phyloP scores from a whole-genome alignment of 208 protist species.

The Trichomonas gallinae region DNA sequence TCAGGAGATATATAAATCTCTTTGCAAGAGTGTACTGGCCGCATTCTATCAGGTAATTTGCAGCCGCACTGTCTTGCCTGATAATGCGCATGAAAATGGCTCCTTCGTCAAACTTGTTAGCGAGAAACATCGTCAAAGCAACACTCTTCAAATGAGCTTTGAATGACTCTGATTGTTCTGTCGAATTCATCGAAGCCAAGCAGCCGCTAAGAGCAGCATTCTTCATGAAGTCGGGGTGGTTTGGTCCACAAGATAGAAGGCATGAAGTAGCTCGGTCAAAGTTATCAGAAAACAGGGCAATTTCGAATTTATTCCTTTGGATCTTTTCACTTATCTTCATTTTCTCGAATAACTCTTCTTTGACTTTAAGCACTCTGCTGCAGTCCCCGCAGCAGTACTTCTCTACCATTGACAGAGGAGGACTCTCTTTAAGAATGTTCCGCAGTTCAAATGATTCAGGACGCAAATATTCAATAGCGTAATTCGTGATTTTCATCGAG shows the following conservation, averaged over 20 bases:
- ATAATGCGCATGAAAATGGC: neutral
- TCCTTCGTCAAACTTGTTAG: neutral
- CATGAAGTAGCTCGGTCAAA: neutral
- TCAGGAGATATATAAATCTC: neutral
- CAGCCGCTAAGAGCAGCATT: neutral
- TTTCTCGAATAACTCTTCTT: neutral
- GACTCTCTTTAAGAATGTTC: neutral
- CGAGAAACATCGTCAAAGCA: neutral
- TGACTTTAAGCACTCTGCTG: neutral
- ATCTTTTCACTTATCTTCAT: neutral
- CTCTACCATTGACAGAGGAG: neutral
- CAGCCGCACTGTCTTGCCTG: neutral
- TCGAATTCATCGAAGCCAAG: neutral
- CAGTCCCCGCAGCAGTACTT: neutral
- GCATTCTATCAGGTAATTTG: neutral
- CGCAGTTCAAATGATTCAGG: neutral
- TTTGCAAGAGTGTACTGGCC: neutral
- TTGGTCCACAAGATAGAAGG: neutral
- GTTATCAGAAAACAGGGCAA: neutral
- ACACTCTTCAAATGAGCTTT: neutral
- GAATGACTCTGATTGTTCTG: neutral
- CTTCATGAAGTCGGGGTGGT: neutral
- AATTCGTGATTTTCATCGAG: neutral
- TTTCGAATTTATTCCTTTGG: neutral
- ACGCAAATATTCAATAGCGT: neutral